phyloP scores from a whole-genome alignment of 1,284 basidiomycete genomes.

The Cystobasidium slooffiae region DNA sequence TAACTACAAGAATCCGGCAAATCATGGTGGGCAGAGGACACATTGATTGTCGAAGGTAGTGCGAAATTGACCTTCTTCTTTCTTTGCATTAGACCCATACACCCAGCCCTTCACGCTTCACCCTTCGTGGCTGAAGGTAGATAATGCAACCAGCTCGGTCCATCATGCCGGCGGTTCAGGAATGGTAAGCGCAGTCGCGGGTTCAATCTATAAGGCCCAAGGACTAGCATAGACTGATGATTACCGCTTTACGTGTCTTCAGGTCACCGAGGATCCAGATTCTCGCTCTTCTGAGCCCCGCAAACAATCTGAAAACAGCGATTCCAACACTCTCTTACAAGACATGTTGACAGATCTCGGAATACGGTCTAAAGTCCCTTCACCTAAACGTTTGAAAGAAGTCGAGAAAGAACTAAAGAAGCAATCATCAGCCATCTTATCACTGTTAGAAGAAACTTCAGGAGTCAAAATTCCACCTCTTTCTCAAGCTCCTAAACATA shows the following conservation, averaged over 20 bases:
- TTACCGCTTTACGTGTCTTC: background rate
- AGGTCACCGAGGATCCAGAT: conserved; percentile 39
- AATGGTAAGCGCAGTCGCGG: background rate
- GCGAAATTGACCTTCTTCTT: background rate
- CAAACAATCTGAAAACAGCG: background rate
- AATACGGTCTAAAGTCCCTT: background rate
- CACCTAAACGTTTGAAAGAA: conserved; percentile 8
- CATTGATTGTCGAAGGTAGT: background rate
- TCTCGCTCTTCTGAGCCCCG: conserved; percentile 39
- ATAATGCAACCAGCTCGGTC: conserved; percentile 1
- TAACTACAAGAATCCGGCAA: conserved; percentile 27
- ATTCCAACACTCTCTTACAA: conserved; percentile 4
- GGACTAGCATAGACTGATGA: background rate
- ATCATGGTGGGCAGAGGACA: conserved; percentile 21
- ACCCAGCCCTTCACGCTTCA: conserved; percentile 38
- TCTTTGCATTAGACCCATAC: conserved; percentile 12
- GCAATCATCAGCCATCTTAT: conserved; percentile 13
- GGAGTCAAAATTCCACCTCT: conserved; percentile 33
- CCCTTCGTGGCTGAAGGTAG: conserved; percentile 36
- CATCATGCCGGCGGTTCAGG: conserved; percentile 15
- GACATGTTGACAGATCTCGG: conserved; percentile 30
- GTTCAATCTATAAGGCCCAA: background rate
- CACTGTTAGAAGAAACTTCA: conserved; percentile 18
- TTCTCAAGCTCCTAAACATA: conserved; percentile 17
- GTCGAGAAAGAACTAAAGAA: conserved; percentile 9